Percentiles rank a stretch among this genome's conserved stretches.
These are phyloP conservation scores for Tuctoria greenei DNA, from an alignment of 176 grass and related monocot species.

Conservation along the genomic window DNA sequence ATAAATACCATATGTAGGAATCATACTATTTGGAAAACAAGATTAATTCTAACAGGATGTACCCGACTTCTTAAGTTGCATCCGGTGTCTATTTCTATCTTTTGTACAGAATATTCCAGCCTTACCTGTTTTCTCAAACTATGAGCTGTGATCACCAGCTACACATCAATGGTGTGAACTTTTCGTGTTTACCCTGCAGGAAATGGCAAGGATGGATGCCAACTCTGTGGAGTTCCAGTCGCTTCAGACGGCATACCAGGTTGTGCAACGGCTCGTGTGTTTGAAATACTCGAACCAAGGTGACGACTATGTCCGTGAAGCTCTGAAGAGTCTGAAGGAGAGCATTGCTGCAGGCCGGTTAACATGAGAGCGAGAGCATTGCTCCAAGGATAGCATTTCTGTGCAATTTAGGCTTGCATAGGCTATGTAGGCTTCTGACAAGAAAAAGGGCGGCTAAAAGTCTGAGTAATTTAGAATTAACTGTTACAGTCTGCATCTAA, in stretches of 20 bases:
- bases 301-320: conserved; percentile 67
- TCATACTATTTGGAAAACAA: no score
- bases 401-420: no score
- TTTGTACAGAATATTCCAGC: neutral
- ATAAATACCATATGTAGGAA: no score
- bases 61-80: neutral
- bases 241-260: conserved; percentile 64
- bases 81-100: neutral
- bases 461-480: no score
- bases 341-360: conserved; percentile 49
- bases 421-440: no score
- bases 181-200: conserved; percentile 41
- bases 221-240: conserved; percentile 63
- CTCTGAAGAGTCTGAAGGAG: conserved; percentile 70
- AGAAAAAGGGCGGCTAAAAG: no score
- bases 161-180: neutral
- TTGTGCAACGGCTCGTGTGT: conserved; percentile 72
- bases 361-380: conserved; percentile 11
- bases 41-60: neutral
- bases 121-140: neutral
- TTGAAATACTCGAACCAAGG: conserved; percentile 92
- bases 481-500: no score
- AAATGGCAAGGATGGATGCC: conserved; percentile 66
- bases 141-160: neutral
- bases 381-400: no score